These are phyloP conservation scores for Podila epicladia DNA, from an alignment of 192 early-diverging fungal species.

Conservation along the genomic window DNA sequence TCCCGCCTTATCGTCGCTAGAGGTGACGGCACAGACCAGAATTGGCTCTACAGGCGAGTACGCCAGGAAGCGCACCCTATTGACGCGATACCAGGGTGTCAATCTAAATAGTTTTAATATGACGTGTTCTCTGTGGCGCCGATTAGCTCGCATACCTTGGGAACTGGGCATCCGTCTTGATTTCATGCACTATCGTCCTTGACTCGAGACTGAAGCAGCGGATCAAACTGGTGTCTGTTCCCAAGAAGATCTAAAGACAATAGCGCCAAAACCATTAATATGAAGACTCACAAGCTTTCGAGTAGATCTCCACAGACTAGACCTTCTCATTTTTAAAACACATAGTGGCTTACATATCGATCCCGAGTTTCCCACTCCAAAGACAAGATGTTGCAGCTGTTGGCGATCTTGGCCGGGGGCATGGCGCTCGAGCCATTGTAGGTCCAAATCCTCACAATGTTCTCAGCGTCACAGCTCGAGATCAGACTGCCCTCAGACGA, in stretches of 20 bases:
- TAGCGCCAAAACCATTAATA: no score
- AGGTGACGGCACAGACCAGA: constrained; percentile 59
- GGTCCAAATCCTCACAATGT: constrained; percentile 60
- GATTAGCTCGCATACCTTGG: constrained; percentile 41
- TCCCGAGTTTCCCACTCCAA: constrained; percentile 45
- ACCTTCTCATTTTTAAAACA: neutral
- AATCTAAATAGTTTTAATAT: neutral
- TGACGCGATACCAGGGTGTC: neutral
- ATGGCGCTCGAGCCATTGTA: constrained; percentile 47
- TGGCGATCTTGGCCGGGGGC: constrained; percentile 40
- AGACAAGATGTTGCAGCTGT: constrained; percentile 34
- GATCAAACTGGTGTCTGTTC: constrained; percentile 60
- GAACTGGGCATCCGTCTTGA: constrained; percentile 56
- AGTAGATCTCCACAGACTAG: no score
- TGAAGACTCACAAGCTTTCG: no score
- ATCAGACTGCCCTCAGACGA: constrained; percentile 66
- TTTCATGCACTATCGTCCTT: constrained; percentile 65
- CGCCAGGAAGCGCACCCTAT: constrained; percentile 58
- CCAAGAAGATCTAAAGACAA: constrained; percentile 57
- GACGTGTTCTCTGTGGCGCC: no score
- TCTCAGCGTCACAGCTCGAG: constrained; percentile 71
- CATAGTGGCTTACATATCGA: constrained; percentile 41
- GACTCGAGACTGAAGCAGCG: constrained; percentile 65
- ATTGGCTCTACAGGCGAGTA: constrained; percentile 65
- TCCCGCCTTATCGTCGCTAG: constrained; percentile 42